Percentiles rank a stretch among this genome's conserved stretches.
These are phyloP conservation scores for Rauvolfia tetraphylla DNA, from an alignment of 257 asterid species.

Conservation along the genomic window DNA sequence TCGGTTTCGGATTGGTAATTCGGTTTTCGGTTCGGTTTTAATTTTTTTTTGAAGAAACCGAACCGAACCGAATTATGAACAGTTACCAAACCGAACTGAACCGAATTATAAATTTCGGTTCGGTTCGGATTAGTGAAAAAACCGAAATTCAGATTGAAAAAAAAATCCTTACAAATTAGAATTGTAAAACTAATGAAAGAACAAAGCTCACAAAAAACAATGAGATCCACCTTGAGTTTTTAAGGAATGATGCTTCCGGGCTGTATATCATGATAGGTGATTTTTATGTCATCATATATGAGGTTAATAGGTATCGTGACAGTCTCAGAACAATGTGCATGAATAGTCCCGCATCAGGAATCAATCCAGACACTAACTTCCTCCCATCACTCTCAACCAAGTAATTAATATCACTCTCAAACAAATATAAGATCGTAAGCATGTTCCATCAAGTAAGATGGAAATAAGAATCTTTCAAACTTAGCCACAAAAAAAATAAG, in stretches of 20 bases:
- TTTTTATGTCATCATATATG: conserved; percentile 71
- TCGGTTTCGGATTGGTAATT: too few species aligned
- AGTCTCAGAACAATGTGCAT: conserved; percentile 83
- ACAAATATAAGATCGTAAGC: conserved; percentile 13
- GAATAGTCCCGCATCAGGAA: conserved; percentile 97
- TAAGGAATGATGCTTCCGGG: conserved; percentile 86
- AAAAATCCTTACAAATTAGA: too few species aligned
- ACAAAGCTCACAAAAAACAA: too few species aligned
- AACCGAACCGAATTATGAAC: too few species aligned
- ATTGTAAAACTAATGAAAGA: too few species aligned
- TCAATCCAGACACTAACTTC: conserved; percentile 78
- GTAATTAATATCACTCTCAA: conserved; percentile 84
- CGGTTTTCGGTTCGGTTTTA: too few species aligned
- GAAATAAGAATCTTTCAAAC: background rate
- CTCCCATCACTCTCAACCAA: conserved; percentile 82
- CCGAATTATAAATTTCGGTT: too few species aligned
- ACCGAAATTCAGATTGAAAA: too few species aligned
- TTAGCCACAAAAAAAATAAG: background rate
- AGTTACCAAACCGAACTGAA: too few species aligned
- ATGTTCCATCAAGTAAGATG: background rate
- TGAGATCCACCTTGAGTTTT: conserved; percentile 73
- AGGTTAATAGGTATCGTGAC: conserved; percentile 63
- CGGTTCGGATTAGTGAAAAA: too few species aligned
- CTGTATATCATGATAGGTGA: conserved; percentile 61
- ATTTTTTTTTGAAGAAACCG: too few species aligned